Percentiles rank a stretch among this genome's conserved stretches.
Evolutionary conservation across 768 basidiomycete species (phyloP).

Genomic region (Serendipita sp.): DNA sequence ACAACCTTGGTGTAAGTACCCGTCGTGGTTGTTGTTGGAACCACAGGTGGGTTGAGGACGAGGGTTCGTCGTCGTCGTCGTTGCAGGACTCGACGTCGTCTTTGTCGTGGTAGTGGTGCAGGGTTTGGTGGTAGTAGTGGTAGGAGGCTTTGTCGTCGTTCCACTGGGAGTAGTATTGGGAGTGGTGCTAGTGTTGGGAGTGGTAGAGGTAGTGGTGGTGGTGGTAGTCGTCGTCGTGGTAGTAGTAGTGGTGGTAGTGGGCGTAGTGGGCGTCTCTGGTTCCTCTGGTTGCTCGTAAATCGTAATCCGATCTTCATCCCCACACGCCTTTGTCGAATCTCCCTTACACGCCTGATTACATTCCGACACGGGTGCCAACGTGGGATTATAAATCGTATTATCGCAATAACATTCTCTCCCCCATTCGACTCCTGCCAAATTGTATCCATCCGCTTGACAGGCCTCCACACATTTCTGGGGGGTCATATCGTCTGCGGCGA

Average conservation of each 20-base stretch:
- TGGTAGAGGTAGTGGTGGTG: too few species aligned
- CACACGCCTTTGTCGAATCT: background rate
- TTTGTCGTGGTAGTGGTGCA: background rate
- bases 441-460: conserved; percentile 3
- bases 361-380: background rate
- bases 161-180: background rate
- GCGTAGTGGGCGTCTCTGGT: background rate
- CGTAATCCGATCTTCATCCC: background rate
- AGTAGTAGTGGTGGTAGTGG: background rate
- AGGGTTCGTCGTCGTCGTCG: background rate
- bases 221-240: too few species aligned
- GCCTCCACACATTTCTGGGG: background rate
- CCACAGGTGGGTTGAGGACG: background rate
- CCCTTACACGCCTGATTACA: background rate
- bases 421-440: conserved; percentile 3
- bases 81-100: background rate
- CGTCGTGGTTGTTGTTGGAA: background rate
- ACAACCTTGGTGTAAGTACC: background rate
- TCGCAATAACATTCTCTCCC: conserved; percentile 1
- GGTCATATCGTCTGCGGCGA: background rate
- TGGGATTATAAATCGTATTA: background rate
- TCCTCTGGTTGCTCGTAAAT: background rate
- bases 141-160: too few species aligned
- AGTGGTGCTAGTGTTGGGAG: background rate
- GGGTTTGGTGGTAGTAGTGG: background rate